Evolutionary conservation across 495 filamentous ascomycete genomes (phyloP), one percentile per base, ranked within the genome.

Genomic region (Pyronema omphalodes): DNA sequence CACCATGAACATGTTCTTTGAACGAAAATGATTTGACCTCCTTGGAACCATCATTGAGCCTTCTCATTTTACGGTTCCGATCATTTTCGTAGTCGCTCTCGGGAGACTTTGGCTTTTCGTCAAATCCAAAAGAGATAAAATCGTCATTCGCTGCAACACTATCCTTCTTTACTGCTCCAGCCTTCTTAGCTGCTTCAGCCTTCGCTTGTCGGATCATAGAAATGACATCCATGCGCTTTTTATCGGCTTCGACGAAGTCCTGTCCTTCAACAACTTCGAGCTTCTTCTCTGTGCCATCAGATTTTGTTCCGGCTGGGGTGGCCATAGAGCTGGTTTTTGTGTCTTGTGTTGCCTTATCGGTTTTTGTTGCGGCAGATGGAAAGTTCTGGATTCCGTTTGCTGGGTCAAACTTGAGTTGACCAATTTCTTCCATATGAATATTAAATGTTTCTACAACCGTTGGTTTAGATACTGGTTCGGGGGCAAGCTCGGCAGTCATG

Each of bases 51-150:
- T 52, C 50, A 23, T 52, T 52, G 9, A 52, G 12, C 50, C 37
- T 40, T 37, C 50, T 34, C 45, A 71, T 12, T 56, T 76, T 3
- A 69, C 72, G 12, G 53, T 71, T 18, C 69, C 68, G 12, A 57
- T 66, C 0, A 44, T 68, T 9, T 57, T 58, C 6, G 9, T 68
- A 12, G 57, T 66, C 0, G 44, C 68, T 11, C 58, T 59, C 6
- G 1, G 12, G n/a, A 9, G 34, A 33, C 17, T 36, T n/a, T 7
- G 66, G 9, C 15, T 64, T 0, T 7, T 71, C 14, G 44, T 78
- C 18, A 68, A 67, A 56, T 57, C 61, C 57, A 70, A 76, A 19
- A 40, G 64, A 18, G 73, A 79, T 65, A 63, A 69, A 54, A 62
- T 71, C 14, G 49, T 78, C 53, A 17, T 61, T 37, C 59, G 71